These are phyloP conservation scores for Secale cereale DNA, from an alignment of 176 grass and related monocot genomes.

Conservation along the genomic window DNA sequence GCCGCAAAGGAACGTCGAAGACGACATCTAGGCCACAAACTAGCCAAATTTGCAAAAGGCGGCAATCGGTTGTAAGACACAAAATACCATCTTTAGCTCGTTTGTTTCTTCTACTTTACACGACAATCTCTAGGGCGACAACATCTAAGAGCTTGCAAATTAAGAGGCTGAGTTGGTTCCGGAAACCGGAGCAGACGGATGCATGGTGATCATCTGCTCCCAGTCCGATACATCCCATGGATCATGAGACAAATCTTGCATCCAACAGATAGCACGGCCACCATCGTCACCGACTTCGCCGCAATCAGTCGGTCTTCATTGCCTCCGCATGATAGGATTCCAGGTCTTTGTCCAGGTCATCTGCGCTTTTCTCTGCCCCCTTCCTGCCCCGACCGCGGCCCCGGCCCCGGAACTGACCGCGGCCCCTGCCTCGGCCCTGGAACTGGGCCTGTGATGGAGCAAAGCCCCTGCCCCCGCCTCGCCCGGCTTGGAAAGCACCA, in stretches of 20 bases:
- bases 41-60: too few relatives aligned
- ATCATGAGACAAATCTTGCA: constrained; percentile 14
- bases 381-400: constrained; percentile 47
- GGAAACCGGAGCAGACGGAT: constrained; percentile 3
- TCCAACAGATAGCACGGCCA: not conserved
- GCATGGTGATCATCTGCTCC: not conserved
- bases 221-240: constrained; percentile 1
- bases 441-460: constrained; percentile 30
- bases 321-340: constrained; percentile 63
- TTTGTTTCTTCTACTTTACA: not conserved
- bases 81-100: too few relatives aligned
- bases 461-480: constrained; percentile 34
- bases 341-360: constrained; percentile 83
- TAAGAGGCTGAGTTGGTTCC: constrained; percentile 2
- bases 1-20: too few relatives aligned
- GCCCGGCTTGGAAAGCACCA: constrained; percentile 43
- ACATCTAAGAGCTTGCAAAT: constrained; percentile 12
- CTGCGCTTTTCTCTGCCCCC: constrained; percentile 54
- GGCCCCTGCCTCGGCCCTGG: constrained; percentile 23
- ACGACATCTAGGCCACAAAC: too few relatives aligned
- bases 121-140: not conserved
- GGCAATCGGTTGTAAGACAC: too few relatives aligned
- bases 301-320: constrained; percentile 59
- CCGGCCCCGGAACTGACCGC: constrained; percentile 20
- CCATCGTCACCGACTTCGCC: not conserved